These are phyloP conservation scores for Penicillium sp. DNA, from an alignment of 2,329 filamentous ascomycete genomes.

Conservation along the genomic window DNA sequence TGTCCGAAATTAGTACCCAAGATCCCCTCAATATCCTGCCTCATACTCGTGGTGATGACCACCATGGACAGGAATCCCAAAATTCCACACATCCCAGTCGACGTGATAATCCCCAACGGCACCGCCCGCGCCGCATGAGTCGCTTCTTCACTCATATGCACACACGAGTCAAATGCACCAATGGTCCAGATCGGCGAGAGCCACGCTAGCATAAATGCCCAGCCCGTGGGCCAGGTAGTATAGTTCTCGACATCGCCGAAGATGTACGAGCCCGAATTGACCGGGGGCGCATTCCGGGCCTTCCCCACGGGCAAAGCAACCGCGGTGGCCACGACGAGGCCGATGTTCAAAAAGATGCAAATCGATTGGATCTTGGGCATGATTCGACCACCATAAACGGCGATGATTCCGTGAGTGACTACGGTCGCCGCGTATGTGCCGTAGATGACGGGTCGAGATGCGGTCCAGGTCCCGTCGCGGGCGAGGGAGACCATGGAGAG, in stretches of 20 bases:
- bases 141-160: constrained; percentile 58
- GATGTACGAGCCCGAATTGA: constrained; percentile 32
- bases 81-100: constrained; percentile 30
- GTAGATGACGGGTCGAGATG: constrained; percentile 50
- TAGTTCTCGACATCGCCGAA: constrained; percentile 54
- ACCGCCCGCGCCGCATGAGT: constrained; percentile 55
- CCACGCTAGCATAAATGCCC: constrained; percentile 57
- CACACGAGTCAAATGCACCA: constrained; percentile 51
- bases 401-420: constrained; percentile 49
- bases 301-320: constrained; percentile 49
- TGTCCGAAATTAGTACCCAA: constrained; percentile 50
- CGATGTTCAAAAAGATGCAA: constrained; percentile 49
- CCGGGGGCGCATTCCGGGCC: constrained; percentile 10
- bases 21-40: constrained; percentile 46
- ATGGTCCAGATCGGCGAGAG: constrained; percentile 57
- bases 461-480: constrained; percentile 49
- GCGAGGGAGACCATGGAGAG: constrained; percentile 52
- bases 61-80: constrained; percentile 55
- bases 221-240: constrained; percentile 53
- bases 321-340: constrained; percentile 49
- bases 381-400: constrained; percentile 46
- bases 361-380: constrained; percentile 54
- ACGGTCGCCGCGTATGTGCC: constrained; percentile 51
- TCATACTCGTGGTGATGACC: constrained; percentile 54
- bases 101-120: constrained; percentile 29